Conservation (phyloP, 2,329 filamentous ascomycete species). For the Trichoderma endophyticum region DNA sequence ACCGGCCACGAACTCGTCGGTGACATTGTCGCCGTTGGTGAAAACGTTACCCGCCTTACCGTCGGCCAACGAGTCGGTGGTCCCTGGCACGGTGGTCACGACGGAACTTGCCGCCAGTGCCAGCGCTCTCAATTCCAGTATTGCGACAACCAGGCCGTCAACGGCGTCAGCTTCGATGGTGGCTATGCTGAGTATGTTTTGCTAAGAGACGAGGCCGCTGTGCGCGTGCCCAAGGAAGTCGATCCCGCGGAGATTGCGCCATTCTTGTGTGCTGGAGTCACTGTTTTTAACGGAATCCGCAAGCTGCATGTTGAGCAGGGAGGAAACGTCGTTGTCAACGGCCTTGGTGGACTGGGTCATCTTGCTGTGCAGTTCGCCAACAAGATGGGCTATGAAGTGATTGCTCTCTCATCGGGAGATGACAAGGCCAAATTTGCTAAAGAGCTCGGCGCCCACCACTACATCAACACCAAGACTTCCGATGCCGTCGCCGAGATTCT, state of each 20-base stretch:
- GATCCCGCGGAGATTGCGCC: conserved; percentile 55
- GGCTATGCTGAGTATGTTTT: conserved; percentile 65
- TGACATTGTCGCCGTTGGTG: conserved; percentile 57
- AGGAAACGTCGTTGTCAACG: conserved; percentile 57
- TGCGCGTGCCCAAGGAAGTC: conserved; percentile 50
- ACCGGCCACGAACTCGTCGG: conserved; percentile 72
- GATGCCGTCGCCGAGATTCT: conserved; percentile 48
- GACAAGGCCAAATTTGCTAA: conserved; percentile 66
- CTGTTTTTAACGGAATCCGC: conserved; percentile 59
- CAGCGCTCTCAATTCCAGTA: conserved; percentile 63
- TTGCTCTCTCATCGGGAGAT: conserved; percentile 62
- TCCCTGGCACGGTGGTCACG: conserved; percentile 51
- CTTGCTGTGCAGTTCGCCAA: conserved; percentile 72
- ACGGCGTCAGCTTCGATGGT: conserved; percentile 64
- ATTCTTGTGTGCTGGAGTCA: conserved; percentile 62
- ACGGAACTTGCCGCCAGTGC: conserved; percentile 60
- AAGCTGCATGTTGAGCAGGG: conserved; percentile 53
- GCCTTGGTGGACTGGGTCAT: conserved; percentile 73
- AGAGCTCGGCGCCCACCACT: conserved; percentile 43
- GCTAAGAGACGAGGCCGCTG: conserved; percentile 58
- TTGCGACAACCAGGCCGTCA: conserved; percentile 60
- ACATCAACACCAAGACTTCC: conserved; percentile 50
- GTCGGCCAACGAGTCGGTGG: conserved; percentile 62
- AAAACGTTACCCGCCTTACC: conserved; percentile 53
- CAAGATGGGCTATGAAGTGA: conserved; percentile 72